A percentile compares a stretch with the other conserved stretches of the same genome.
Evolutionary conservation across 2,329 filamentous ascomycete species (phyloP).

Genomic region (Talaromyces sp.): DNA sequence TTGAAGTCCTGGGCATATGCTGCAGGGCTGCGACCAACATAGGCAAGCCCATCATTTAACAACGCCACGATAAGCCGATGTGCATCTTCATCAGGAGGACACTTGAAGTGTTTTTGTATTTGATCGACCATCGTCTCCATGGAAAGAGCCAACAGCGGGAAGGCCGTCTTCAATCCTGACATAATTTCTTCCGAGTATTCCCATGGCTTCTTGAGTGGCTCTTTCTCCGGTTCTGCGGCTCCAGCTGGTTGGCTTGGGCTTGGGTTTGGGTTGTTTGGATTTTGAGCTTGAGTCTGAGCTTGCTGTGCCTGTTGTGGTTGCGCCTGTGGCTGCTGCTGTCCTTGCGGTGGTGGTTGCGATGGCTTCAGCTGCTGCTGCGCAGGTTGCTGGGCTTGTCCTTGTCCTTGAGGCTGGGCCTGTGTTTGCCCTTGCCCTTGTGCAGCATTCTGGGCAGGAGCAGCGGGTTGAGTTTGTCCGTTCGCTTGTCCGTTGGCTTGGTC

Average conservation of each 20-base stretch:
- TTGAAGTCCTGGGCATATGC: slow-evolving; percentile 90
- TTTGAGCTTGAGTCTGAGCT: slow-evolving; percentile 15
- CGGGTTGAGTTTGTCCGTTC: slow-evolving; percentile 17
- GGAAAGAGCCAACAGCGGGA: slow-evolving; percentile 87
- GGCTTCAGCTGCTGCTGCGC: slow-evolving; percentile 1
- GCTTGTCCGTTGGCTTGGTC: slow-evolving; percentile 15
- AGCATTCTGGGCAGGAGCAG: slow-evolving; percentile 18
- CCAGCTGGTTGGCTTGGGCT: slow-evolving; percentile 19
- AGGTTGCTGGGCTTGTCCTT: slow-evolving; percentile 12
- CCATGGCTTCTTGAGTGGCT: slow-evolving; percentile 73
- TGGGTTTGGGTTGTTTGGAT: slow-evolving; percentile 15
- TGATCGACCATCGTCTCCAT: slow-evolving; percentile 99
- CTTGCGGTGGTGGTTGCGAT: slow-evolving; percentile 27
- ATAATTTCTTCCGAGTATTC: slow-evolving; percentile 95
- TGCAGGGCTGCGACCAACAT: slow-evolving; percentile 78
- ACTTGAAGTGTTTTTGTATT: slow-evolving; percentile 98
- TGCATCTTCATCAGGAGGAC: slow-evolving; percentile 94
- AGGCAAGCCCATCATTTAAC: slow-evolving; percentile 89
- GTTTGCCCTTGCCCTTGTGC: slow-evolving; percentile 20
- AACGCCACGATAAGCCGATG: slow-evolving; percentile 96
- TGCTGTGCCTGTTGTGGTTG: slow-evolving; percentile 18
- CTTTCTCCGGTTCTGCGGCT: slow-evolving; percentile 31
- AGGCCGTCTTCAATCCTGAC: slow-evolving; percentile 91
- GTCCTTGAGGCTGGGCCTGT: slow-evolving; percentile 16
- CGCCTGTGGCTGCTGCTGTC: not conserved